Evolutionary conservation across 73 alveolate genomes (phyloP), one percentile per base, ranked within the genome.

Genomic region (Blepharisma stoltei): DNA sequence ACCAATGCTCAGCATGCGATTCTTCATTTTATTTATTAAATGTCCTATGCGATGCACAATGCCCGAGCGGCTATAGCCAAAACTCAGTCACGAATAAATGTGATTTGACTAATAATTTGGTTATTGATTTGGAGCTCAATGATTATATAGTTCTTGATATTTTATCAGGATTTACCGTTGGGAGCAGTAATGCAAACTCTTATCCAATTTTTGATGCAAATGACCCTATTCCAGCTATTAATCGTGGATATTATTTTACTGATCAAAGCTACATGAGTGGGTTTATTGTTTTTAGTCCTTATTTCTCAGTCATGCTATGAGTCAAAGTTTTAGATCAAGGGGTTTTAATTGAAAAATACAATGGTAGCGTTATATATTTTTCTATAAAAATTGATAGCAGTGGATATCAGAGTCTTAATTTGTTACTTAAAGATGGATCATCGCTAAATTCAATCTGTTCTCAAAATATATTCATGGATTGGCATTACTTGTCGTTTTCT

Each of bases 171-270:
- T 60, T 20, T 5, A 25, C 0, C 0, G 46, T 60, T 14, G 73
- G 73, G 5, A 14, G 11, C 18, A 25, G 23, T 5, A 8, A 25
- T n/a, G 2, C 38, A 20, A 60, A 60, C 23, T 0, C 14, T 14
- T 60, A 60, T 60, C 73, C 73, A 20, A 60, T 9, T 14, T 60
- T 20, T 25, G 73, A 60, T 60, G 47, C 37, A 20, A 60, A 60
- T 25, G 73, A 60, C 47, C 73, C 73, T 8, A 20, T 8, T 8
- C 73, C 73, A 20, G 73, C 73, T 1, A 38, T 60, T 18, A 60
- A 25, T 3, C 38, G 73, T 1, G 73, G 73, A 25, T 60, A 18
- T 60, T 60, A 60, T 25, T 60, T 60, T 60, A 14, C 14, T 60
- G 23, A 2, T 1, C 18, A 14, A 20, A 25, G 18, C 46, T 60